Percentiles rank a stretch among this genome's conserved stretches.
Conservation (phyloP, 768 basidiomycete genomes). For the Albatrellus ellisii region DNA sequence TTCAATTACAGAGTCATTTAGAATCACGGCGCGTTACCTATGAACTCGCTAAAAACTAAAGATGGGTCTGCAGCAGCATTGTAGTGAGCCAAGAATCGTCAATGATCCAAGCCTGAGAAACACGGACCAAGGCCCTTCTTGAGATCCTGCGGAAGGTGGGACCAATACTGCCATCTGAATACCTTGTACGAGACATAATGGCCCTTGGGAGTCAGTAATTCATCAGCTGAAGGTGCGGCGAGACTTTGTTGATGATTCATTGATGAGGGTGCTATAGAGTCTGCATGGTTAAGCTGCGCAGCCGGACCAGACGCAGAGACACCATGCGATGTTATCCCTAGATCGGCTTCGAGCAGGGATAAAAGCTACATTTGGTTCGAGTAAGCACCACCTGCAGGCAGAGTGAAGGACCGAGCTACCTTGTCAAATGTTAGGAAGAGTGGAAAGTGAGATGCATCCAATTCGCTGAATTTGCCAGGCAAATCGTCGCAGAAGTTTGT, state of each 20-base stretch:
- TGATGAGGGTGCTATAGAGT: background rate
- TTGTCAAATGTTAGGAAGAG: constrained; percentile 56
- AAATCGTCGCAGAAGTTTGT: constrained; percentile 29
- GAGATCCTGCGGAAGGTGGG: no score
- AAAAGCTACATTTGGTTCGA: no score
- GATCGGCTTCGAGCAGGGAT: no score
- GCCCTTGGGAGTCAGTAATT: background rate
- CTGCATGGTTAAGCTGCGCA: no score
- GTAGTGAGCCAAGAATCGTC: background rate
- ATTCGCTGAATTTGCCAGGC: constrained; percentile 38
- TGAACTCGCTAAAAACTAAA: constrained; percentile 50
- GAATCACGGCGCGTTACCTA: constrained; percentile 44
- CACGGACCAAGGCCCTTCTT: constrained; percentile 40
- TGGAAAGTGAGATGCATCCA: constrained; percentile 52
- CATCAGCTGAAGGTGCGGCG: no score
- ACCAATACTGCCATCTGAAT: constrained; percentile 46
- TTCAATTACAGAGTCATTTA: no score
- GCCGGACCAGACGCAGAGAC: no score
- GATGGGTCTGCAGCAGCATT: constrained; percentile 42
- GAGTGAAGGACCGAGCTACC: constrained; percentile 27
- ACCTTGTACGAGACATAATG: no score
- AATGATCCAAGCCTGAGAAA: background rate
- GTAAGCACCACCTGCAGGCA: background rate
- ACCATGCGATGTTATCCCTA: no score
- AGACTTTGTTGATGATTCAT: no score